phyloP scores from a whole-genome alignment of 306 rosid genomes.

The Casuarina cunninghamiana region DNA sequence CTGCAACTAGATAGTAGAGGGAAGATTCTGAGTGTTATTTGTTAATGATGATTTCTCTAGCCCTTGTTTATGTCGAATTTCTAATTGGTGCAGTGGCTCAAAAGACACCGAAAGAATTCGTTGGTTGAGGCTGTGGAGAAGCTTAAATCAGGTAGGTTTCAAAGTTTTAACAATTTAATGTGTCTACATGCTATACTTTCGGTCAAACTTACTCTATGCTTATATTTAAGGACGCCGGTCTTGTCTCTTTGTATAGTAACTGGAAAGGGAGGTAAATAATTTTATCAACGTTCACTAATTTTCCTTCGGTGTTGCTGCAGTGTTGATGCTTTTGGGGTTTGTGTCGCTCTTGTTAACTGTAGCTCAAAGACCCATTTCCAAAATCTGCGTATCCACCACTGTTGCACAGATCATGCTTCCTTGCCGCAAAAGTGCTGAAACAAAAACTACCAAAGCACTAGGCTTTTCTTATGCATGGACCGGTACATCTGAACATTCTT shows the following conservation, averaged over 20 bases:
- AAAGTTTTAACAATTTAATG: not conserved
- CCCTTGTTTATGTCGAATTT: not conserved
- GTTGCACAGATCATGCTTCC: constrained; percentile 55
- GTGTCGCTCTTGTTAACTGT: constrained; percentile 54
- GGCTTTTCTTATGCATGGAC: not conserved
- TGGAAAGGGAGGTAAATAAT: not conserved
- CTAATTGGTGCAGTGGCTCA: constrained; percentile 45
- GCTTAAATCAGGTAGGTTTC: constrained; percentile 55
- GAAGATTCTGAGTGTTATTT: too few relatives aligned
- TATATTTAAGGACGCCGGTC: too few relatives aligned
- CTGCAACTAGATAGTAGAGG: not conserved
- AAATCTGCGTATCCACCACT: constrained; percentile 45
- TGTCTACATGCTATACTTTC: not conserved
- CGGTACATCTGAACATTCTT: not conserved
- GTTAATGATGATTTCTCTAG: not conserved
- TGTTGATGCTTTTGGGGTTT: constrained; percentile 51
- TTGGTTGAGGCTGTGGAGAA: constrained; percentile 58
- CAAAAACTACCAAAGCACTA: constrained; percentile 32
- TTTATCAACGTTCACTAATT: not conserved
- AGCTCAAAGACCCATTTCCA: constrained; percentile 47
- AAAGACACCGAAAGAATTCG: constrained; percentile 40
- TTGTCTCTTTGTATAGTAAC: not conserved
- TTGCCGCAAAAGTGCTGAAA: constrained; percentile 32
- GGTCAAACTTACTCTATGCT: too few relatives aligned
- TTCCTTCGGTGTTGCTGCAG: constrained; percentile 24